Base-by-base conservation (phyloP, 208 protist species). In the Trypanosoma scelopori region DNA sequence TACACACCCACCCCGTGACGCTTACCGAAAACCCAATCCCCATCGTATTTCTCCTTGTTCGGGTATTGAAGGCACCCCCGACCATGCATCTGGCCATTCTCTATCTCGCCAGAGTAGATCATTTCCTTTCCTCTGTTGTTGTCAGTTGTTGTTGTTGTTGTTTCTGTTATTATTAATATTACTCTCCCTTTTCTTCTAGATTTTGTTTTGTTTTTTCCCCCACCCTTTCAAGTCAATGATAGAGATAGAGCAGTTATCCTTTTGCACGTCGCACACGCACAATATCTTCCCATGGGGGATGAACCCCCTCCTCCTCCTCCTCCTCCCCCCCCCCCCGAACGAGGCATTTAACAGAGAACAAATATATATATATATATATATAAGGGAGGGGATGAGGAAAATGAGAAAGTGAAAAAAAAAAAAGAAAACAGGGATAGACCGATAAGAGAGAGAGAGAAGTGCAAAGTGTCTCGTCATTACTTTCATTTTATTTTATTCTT, bases 71-170 rank as follows among this genome's bases (percentile, higher is more conserved):
- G 87, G 47, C 82, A 92, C 23, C 96, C 96, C 27, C 85, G 92
- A 73, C 96, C 96, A 76, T 98, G 94, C 95, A 98, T 98, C 80
- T 95, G 89, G 65, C 94, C 94, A 63, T 96, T 94, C 65, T 98
- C 95, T 73, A 98, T 98, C 56, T 97, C 91, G 49, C 96, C 96
- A 39, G 91, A 93, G 85, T 98, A 98, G 71, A 98, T 94, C 89
- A 97, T 97, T 63, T 58, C 57, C 48, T 7, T 42, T 25, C 22
- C n/a, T n/a, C n/a, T n/a, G n/a, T n/a, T n/a, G n/a, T n/a, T n/a
- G n/a, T n/a, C n/a, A n/a, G n/a, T n/a, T n/a, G n/a, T n/a, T n/a
- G n/a, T n/a, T n/a, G n/a, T n/a, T n/a, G n/a, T n/a, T n/a, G n/a
- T n/a, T n/a, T n/a, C n/a, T n/a, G n/a, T n/a, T n/a, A n/a, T n/a